Evolutionary conservation across 169 alveolate genomes (phyloP), one percentile per base, ranked within the genome.

Genomic region (Plasmodium berghei): DNA sequence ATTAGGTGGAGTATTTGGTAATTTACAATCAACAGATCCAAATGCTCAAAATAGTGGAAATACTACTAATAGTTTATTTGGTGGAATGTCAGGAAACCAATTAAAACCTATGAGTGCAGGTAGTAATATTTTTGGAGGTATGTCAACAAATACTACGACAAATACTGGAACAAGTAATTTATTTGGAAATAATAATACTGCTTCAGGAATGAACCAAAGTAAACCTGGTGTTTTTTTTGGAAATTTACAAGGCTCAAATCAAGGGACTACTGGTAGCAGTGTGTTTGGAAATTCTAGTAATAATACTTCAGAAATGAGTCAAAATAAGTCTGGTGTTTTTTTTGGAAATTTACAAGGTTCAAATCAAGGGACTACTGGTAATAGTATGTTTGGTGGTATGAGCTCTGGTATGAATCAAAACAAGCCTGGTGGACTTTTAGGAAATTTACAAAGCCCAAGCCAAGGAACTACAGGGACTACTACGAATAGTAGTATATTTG

Each of bases 211-310:
- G 88, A 54, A 49, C 12, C 91, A 85, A 24, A 85, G 28, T 52
- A 70, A 64, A 40, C 26, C 74, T 26, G 83, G 90, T 28, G 87
- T 87, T 0, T 18, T 85, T 0, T 85, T 85, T 45, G 91, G 91
- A 24, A 55, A 56, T 18, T 45, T 71, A 54, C 75, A 69, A 54
- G 2, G 73, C 1, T 9, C 75, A 14, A 69, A 69, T 69, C 75
- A 69, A 69, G 42, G 48, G 18, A 18, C 63, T 28, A 40, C 58
- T 9, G 42, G 58, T 66, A 34, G 73, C 40, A 66, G 42, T 12
- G 55, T 83, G 63, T 83, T 83, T 70, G 90, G 90, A 8, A 83
- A 67, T 83, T 28, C 90, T 48, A 34, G 42, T 34, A 34, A 34
- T 34, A 4, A 2, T 34, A 4, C 42, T 34, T 46, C 77, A 14